A percentile compares a stretch with the other conserved stretches of the same genome.
Conservation (phyloP, 257 asterid species). For the Solanum pennellii region DNA sequence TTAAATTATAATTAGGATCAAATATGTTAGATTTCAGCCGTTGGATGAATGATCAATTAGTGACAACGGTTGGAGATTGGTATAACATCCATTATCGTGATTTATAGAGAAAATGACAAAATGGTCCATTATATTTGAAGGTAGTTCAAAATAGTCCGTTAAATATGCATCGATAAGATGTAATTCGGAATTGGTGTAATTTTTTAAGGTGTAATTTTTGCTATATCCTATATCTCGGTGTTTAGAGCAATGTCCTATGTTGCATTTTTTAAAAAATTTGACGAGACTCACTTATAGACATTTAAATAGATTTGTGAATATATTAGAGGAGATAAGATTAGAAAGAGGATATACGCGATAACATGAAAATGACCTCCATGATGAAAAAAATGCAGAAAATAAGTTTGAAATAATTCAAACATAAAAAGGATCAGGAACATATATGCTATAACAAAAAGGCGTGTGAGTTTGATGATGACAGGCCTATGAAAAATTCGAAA, state of each 20-base stretch:
- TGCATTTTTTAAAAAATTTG: no score
- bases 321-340: not conserved
- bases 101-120: not conserved
- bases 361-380: not conserved
- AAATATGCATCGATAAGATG: not conserved
- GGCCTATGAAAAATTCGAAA: not conserved
- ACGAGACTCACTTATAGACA: not conserved
- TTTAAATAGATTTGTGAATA: not conserved
- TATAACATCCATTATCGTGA: not conserved
- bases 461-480: not conserved
- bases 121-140: not conserved
- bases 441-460: not conserved
- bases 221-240: no score
- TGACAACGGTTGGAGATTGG: not conserved
- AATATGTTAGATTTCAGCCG: not conserved
- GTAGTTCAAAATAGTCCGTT: not conserved
- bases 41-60: not conserved
- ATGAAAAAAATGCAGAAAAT: rapidly evolving
- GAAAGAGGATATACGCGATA: not conserved
- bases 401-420: rapidly evolving
- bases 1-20: not conserved
- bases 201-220: no score
- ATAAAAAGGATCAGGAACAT: not conserved
- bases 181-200: no score
- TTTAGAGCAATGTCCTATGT: no score